Conservation (phyloP, 306 rosid species). For the Pueraria montana region DNA sequence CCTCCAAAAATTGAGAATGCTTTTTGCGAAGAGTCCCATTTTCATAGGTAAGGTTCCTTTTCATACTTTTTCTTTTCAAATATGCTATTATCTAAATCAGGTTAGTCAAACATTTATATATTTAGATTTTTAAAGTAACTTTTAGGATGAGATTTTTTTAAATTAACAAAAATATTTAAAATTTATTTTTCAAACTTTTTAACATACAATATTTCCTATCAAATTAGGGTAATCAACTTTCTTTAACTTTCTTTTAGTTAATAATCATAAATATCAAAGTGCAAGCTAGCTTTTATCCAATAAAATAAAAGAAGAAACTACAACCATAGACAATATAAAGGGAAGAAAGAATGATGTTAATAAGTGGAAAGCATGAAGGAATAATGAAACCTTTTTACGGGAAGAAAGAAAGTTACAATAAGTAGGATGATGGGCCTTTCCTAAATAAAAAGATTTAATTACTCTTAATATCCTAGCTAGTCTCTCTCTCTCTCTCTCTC, state of each 20-base stretch:
- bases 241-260: not conserved
- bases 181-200: too few relatives aligned
- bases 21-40: not conserved
- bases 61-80: not conserved
- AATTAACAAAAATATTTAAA: not conserved
- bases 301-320: not conserved
- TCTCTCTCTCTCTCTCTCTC: too few relatives aligned
- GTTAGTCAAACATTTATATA: too few relatives aligned
- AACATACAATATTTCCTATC: not conserved
- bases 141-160: too few relatives aligned
- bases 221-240: not conserved
- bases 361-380: not conserved
- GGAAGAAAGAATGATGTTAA: not conserved
- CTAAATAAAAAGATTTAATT: too few relatives aligned
- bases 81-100: too few relatives aligned
- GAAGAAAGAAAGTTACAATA: not conserved
- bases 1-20: not conserved
- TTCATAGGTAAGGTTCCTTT: not conserved
- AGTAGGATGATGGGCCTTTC: not conserved
- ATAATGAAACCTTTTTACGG: not conserved
- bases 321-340: not conserved
- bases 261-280: not conserved
- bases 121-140: too few relatives aligned
- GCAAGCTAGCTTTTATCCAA: not conserved
- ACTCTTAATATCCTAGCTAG: not conserved